These are phyloP conservation scores for Botrytis paeoniae DNA, from an alignment of 2,329 filamentous ascomycete genomes.

Conservation along the genomic window DNA sequence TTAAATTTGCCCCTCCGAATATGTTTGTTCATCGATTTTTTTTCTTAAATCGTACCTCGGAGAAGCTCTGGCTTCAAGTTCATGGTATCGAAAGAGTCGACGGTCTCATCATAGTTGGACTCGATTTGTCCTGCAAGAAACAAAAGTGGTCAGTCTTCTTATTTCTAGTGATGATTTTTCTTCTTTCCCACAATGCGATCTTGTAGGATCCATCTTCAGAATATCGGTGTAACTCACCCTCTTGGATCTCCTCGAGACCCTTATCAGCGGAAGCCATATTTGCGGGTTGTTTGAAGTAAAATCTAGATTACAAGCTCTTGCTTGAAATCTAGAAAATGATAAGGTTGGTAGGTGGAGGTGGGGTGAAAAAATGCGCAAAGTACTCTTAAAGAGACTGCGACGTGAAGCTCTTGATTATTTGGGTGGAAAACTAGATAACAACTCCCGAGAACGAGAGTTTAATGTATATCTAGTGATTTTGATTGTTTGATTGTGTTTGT, in stretches of 20 bases:
- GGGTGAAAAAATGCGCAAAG: slow-evolving; percentile 36
- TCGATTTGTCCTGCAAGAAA: slow-evolving; percentile 82
- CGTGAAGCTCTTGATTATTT: slow-evolving; percentile 26
- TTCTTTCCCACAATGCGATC: neutral
- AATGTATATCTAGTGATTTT: slow-evolving; percentile 35
- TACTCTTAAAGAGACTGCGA: slow-evolving; percentile 38
- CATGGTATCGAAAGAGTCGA: slow-evolving; percentile 99
- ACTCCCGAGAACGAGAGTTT: slow-evolving; percentile 45
- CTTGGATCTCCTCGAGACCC: slow-evolving; percentile 96
- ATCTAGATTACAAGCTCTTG: slow-evolving; percentile 74
- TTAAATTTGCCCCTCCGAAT: slow-evolving; percentile 26
- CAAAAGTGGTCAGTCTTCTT: slow-evolving; percentile 18
- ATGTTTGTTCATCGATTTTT: slow-evolving; percentile 12
- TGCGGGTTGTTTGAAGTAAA: slow-evolving; percentile 58
- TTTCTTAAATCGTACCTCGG: slow-evolving; percentile 64
- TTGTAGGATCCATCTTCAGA: neutral
- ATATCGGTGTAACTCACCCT: slow-evolving; percentile 60
- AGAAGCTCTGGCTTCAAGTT: slow-evolving; percentile 95
- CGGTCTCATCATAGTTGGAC: slow-evolving; percentile 99
- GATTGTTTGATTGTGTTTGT: slow-evolving; percentile 21
- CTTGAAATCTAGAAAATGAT: slow-evolving; percentile 61
- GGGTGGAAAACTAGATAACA: slow-evolving; percentile 47
- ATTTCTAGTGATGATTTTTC: neutral
- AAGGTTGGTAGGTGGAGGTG: slow-evolving; percentile 37
- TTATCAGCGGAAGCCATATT: slow-evolving; percentile 90